Base-by-base conservation (phyloP, 345 rosid species). In the Anastatica hierochuntica region DNA sequence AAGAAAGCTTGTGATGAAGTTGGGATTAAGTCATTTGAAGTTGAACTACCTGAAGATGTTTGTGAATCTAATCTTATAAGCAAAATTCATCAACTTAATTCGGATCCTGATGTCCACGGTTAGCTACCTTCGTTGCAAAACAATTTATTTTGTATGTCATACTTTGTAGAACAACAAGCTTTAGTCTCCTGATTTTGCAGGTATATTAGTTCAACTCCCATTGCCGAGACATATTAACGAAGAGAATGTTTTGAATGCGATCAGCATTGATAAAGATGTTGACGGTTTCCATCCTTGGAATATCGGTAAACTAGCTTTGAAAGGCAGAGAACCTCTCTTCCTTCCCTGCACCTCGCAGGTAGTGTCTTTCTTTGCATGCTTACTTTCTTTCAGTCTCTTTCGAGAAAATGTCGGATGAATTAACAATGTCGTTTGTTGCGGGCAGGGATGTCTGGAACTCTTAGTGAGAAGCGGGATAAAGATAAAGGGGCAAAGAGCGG, bases 271-370 rank as follows among this genome's bases (percentile, higher is more conserved):
- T 62, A 90, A 87, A 64, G 96, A 87, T 73, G 95, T 87, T 0
- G 98, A 90, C 73, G 98, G 98, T 10, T 90, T 90, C 75, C 98
- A 90, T 77, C 98, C 98, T 42, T 57, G 87, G 44, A 90, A 90
- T 53, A 84, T 87, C 19, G 96, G 96, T 56, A 87, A 81, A 78
- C 92, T 87, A 67, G 98, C 95, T 33, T 87, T 90, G 98, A 87
- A 87, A 72, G 98, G 90, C 70, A 70, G 96, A 77, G 92, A 90
- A 8, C 96, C 96, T 13, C 85, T 84, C 63, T 90, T 84, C 51
- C 79, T 75, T 58, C 96, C 98, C 8, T 90, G 96, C 77, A 87
- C 96, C 51, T 95, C 96, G 53, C 82, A 87, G 98, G 98, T 69
- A 75, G 52, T 37, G 16, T 51, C 29, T 58, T 33, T 39, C 47